Base-by-base conservation (phyloP, 371 early-diverging fungal genomes). In the Mucor velutinosus region DNA sequence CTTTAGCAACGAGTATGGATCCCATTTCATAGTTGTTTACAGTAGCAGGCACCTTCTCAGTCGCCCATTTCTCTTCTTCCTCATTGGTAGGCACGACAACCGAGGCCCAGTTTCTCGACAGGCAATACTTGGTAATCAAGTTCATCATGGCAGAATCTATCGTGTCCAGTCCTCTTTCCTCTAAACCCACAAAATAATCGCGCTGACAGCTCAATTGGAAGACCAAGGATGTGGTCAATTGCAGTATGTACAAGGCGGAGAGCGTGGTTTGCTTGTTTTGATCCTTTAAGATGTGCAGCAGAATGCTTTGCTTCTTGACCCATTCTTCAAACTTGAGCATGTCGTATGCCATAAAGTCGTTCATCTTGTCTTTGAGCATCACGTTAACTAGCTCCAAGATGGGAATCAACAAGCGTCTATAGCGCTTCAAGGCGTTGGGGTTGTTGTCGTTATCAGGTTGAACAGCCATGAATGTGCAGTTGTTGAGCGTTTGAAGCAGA, bases 401-500 rank as follows among this genome's bases (percentile, higher is more conserved):
- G 1, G 84, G 85, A 51, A 80, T 75, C 11, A 91, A 64, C 32
- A 89, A 74, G 58, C 85, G 80, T 72, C 87, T 77, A 71, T 88
- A 91, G 53, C 80, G 71, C 70, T 87, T 87, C 8, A 53, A 21
- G 1, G 62, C 62, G 7, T 51, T 21, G n/a, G 62, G 62, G 23
- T 62, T 73, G 19, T 64, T 33, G n/a, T 29, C 57, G 19, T 57
- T 10, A 29, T 87, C 85, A 39, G 93, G 89, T 4, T 85, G 77
- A 59, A 85, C 77, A 66, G 93, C 90, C 29, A 95, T 69, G 71
- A 91, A 90, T 17, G 82, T 76, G 57, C 87, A 86, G 60, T 87
- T 86, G 19, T 88, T 74, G n/a, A 95, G 81, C 25, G 77, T 81
- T 25, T 92, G 93, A 17, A 95, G 62, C 15, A 94, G 71, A 10